phyloP scores from a whole-genome alignment of 192 early-diverging fungal species.

The Backusella australiensis region DNA sequence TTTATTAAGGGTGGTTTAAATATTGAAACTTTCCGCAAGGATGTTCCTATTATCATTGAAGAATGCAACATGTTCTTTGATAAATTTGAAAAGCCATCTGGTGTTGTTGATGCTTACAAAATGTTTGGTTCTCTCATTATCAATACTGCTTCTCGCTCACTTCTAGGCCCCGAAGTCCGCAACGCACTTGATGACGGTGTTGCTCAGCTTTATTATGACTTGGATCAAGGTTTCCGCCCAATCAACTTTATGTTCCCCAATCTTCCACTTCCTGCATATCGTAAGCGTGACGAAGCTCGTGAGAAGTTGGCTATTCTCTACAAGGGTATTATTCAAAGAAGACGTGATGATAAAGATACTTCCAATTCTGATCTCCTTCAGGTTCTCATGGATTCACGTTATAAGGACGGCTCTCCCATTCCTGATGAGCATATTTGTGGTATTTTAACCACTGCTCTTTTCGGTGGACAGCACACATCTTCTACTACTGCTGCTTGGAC shows the following conservation, averaged over 20 bases:
- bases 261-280: constrained; percentile 87
- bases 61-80: constrained; percentile 81
- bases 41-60: constrained; percentile 82
- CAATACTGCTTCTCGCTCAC: constrained; percentile 89
- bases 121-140: constrained; percentile 89
- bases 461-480: constrained; percentile 96
- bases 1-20: constrained; percentile 93
- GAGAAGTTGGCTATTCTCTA: constrained; percentile 77
- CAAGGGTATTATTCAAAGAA: constrained; percentile 73
- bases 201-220: constrained; percentile 89
- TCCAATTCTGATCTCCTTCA: constrained; percentile 68
- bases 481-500: constrained; percentile 94
- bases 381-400: constrained; percentile 76
- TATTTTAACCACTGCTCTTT: constrained; percentile 94
- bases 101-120: constrained; percentile 70
- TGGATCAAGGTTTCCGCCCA: constrained; percentile 91
- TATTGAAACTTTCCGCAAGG: constrained; percentile 80
- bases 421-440: constrained; percentile 84
- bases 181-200: constrained; percentile 62
- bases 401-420: constrained; percentile 85
- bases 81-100: constrained; percentile 56
- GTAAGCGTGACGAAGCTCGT: constrained; percentile 82
- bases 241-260: constrained; percentile 93
- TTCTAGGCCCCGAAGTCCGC: constrained; percentile 93
- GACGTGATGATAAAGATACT: constrained; percentile 49